Base-by-base conservation (phyloP, 805 yeast genomes). In the Schwanniomyces vanrijiae region DNA sequence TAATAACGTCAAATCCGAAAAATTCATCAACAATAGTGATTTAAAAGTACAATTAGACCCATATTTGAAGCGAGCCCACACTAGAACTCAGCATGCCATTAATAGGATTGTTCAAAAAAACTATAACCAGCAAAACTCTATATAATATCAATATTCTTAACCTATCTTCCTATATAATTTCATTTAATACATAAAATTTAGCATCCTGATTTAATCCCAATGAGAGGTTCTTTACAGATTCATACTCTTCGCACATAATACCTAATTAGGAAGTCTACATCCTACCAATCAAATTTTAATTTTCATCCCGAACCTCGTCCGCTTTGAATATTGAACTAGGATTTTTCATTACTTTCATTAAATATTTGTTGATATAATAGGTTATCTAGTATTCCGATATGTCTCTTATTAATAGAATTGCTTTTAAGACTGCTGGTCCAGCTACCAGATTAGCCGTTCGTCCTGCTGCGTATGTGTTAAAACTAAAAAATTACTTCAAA, bases 351-450 rank as follows among this genome's bases (percentile, higher is more conserved):
- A 37, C 25, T 28, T 19, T 11, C 19, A 28, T 41, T n/a, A 22
- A 26, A 28, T 45, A 45, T 53, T 40, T 47, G 50, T 40, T 43
- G 11, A 29, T 19, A 19, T 42, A 35, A 31, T 42, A 43, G 48
- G 39, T 37, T 28, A 34, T 13, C 37, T 25, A 43, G 42, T 22
- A 35, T 43, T 54, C 52, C 53, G 56, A 47, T 43, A 69, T 71
- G 74, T 70, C 75, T 58, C 63, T 69, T 64, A 64, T 73, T 54
- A 66, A 66, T 63, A 72, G 72, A 69, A 62, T 71, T 61, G 75
- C 74, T 55, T 60, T 70, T 55, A 72, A 69, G 65, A 71, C 73
- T 52, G 59, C 58, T 40, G 74, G 76, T 56, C 76, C 76, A 58
- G 66, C 70, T 47, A 54, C 59, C 31, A 61, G 64, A 47, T 55